phyloP scores from a whole-genome alignment of 257 asterid genomes.

The Apocynum venetum region DNA sequence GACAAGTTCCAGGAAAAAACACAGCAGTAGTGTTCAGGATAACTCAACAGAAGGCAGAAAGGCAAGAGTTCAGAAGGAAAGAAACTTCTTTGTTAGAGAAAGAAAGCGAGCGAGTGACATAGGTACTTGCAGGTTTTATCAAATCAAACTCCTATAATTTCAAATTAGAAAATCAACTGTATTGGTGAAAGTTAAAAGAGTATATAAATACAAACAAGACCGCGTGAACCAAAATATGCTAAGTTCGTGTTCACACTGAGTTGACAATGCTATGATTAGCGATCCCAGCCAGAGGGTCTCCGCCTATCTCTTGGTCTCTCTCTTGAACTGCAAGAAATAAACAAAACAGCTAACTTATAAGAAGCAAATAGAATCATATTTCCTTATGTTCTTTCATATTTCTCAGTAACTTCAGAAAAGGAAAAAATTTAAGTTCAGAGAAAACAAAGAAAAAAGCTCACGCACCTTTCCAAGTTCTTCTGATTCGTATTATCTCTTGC shows the following conservation, averaged over 20 bases:
- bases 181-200: neutral
- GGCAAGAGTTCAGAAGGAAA: neutral
- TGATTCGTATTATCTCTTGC: slow-evolving; percentile 36
- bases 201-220: slow-evolving; percentile 7
- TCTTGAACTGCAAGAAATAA: slow-evolving; percentile 31
- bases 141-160: neutral
- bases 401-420: neutral
- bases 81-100: neutral
- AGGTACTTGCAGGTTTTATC: neutral
- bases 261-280: slow-evolving; percentile 21
- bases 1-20: neutral
- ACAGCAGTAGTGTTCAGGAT: neutral
- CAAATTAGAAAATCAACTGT: neutral
- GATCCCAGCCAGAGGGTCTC: slow-evolving; percentile 97
- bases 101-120: neutral
- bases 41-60: neutral
- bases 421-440: neutral
- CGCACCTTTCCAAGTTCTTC: slow-evolving; percentile 53
- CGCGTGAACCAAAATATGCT: neutral
- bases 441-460: slow-evolving; percentile 4
- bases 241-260: neutral
- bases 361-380: neutral
- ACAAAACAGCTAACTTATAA: neutral
- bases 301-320: slow-evolving; percentile 80
- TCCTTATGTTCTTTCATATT: neutral